Evolutionary conservation across 2,329 filamentous ascomycete species (phyloP), one percentile per base, ranked within the genome.

Genomic region (Paraphoma chrysanthemicola): DNA sequence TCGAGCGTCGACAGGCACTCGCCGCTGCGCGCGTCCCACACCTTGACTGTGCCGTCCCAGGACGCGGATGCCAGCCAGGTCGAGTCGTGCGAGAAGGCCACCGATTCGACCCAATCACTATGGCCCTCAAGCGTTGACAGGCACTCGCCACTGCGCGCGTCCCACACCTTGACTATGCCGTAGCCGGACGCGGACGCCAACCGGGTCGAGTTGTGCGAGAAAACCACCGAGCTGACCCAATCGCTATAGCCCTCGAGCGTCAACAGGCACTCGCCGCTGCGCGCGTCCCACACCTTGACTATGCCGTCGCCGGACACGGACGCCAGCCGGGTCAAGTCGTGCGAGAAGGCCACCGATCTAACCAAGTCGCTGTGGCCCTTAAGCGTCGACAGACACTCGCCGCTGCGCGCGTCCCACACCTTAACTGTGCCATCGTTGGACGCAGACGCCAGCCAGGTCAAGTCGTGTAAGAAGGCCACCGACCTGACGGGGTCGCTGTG

Each of bases 391-490:
- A 33, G 7, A 12, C 31, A 33, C 31, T 33, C 12, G 31, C 31
- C 31, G 12, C 31, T 33, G 12, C 12, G 12, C 7, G 31, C 31
- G 12, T 33, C 31, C 31, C 31, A 33, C 7, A 33, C 12, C 31
- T 33, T 33, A 12, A 33, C 31, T 33, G 31, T 33, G 12, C 31
- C 12, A 33, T 33, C 31, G 7, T 12, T 33, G 7, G 31, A 33
- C 31, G 31, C 31, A 7, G 31, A 33, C 31, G 31, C 31, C 23
- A 69, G 50, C 45, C 33, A 51, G 1, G 47, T 49, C n/a, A 50
- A 58, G 56, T 69, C 54, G 46, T 42, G 54, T 1, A 64, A 67
- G 61, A 71, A 67, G 36, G 57, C 58, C 17, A 70, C 60, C 5
- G 50, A 63, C 11, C 6, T 49, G 44, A 70, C 57, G 4, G 1